phyloP scores from a whole-genome alignment of 495 filamentous ascomycete species.

The Tuber brumale region DNA sequence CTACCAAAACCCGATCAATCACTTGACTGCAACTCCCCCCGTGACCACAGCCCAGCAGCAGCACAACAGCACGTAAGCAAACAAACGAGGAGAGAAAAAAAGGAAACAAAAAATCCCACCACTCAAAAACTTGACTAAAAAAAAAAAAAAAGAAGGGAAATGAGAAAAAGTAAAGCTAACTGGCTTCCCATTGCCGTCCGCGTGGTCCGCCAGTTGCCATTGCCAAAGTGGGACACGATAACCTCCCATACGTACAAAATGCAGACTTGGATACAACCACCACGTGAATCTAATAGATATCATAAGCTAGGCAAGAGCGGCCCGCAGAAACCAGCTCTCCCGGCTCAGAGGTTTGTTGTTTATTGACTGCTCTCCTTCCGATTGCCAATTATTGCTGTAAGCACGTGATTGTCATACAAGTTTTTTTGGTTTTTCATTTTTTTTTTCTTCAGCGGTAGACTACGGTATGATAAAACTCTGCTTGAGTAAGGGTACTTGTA shows the following conservation, averaged over 20 bases:
- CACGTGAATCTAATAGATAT: neutral
- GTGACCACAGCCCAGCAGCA: neutral
- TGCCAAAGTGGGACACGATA: neutral
- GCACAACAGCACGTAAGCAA: slow-evolving; percentile 3
- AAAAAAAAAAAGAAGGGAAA: neutral
- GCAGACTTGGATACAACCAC: neutral
- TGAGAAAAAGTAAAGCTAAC: neutral
- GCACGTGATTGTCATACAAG: neutral
- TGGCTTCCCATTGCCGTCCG: neutral
- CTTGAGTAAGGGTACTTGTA: no score
- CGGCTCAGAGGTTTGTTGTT: neutral
- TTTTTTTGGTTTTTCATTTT: neutral
- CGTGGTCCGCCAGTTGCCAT: neutral
- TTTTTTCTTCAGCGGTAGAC: no score
- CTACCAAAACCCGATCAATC: neutral
- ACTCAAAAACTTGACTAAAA: neutral
- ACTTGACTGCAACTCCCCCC: neutral
- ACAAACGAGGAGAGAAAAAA: neutral
- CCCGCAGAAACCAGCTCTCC: neutral
- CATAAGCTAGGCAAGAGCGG: neutral
- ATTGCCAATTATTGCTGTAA: neutral
- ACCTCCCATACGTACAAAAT: no score
- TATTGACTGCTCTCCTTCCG: neutral
- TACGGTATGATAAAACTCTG: no score
- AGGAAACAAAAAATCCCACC: neutral